Evolutionary conservation across 2,329 filamentous ascomycete species (phyloP).

Genomic region (Drechslerella dactyloides): DNA sequence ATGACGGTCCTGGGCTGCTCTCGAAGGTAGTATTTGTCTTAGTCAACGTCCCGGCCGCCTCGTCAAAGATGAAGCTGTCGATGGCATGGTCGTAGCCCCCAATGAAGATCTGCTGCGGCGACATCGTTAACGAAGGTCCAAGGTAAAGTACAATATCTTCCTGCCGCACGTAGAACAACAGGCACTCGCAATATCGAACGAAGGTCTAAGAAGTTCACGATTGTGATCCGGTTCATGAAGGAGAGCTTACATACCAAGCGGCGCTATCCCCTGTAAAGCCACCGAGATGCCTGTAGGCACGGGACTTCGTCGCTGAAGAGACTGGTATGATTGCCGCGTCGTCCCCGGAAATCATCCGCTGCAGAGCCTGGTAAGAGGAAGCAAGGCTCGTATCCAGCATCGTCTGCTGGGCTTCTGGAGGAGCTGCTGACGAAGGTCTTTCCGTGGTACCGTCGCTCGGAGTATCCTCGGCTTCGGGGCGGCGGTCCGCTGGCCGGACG

Average conservation of each 20-base stretch:
- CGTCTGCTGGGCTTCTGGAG: not conserved
- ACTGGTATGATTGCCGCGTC: not conserved
- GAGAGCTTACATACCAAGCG: conserved; percentile 1
- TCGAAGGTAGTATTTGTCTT: conserved; percentile 36
- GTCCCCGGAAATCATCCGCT: conserved; percentile 43
- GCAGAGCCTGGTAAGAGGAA: conserved; percentile 12
- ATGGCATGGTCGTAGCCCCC: conserved; percentile 49
- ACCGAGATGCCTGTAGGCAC: not conserved
- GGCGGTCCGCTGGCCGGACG: conserved; percentile 20
- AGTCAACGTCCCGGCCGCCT: conserved; percentile 31
- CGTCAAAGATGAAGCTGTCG: conserved; percentile 48
- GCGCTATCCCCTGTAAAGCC: not conserved
- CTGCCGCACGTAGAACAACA: not conserved
- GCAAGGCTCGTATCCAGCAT: conserved; percentile 22
- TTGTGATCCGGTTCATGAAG: not conserved
- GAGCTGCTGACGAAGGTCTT: conserved; percentile 23
- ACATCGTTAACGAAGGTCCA: conserved; percentile 20
- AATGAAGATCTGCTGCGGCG: conserved; percentile 45
- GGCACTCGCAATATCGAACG: not conserved
- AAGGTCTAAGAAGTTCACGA: not conserved
- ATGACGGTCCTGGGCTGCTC: conserved; percentile 47
- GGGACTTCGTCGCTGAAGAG: not conserved
- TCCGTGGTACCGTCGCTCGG: conserved; percentile 34
- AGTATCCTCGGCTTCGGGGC: conserved; percentile 30
- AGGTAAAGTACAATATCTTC: not conserved